Evolutionary conservation across 257 asterid species (phyloP).

Genomic region (Ilex asprella): DNA sequence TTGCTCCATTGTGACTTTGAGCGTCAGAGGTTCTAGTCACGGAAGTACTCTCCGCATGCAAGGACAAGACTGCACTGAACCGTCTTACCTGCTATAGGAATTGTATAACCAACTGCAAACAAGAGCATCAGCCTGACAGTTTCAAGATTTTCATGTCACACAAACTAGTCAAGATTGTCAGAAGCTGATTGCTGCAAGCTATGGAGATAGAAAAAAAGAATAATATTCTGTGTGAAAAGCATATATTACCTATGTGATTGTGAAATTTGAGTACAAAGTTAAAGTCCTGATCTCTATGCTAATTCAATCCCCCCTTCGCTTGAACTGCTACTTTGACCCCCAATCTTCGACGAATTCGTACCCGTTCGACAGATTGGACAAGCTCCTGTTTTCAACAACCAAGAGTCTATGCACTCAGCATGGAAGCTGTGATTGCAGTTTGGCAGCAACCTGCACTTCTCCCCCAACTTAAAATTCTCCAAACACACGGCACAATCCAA

Average conservation of each 20-base stretch:
- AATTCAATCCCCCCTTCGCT: constrained; percentile 23
- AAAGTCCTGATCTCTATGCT: constrained; percentile 9
- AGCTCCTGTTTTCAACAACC: constrained; percentile 50
- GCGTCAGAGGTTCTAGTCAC: too few relatives aligned
- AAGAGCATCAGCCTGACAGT: too few relatives aligned
- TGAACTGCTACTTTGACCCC: constrained; percentile 11
- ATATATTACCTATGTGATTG: too few relatives aligned
- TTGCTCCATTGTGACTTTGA: too few relatives aligned
- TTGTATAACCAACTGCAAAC: too few relatives aligned
- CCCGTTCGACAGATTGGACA: constrained; percentile 62
- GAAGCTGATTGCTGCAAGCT: too few relatives aligned
- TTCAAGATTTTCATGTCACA: too few relatives aligned
- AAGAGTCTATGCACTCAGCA: constrained; percentile 54
- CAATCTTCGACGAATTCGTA: constrained; percentile 17
- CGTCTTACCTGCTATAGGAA: too few relatives aligned
- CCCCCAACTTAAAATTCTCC: constrained; percentile 49
- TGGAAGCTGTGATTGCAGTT: constrained; percentile 51
- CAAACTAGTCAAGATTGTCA: too few relatives aligned
- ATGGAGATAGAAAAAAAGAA: not conserved
- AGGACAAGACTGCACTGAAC: too few relatives aligned
- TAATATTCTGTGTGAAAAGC: too few relatives aligned
- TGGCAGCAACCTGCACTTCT: constrained; percentile 51
- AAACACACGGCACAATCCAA: constrained; percentile 57
- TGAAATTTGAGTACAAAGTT: not conserved
- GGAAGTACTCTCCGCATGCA: too few relatives aligned